Evolutionary conservation across 768 basidiomycete species (phyloP), one percentile per base, ranked within the genome.

Genomic region (Lactifluus subvellereus): DNA sequence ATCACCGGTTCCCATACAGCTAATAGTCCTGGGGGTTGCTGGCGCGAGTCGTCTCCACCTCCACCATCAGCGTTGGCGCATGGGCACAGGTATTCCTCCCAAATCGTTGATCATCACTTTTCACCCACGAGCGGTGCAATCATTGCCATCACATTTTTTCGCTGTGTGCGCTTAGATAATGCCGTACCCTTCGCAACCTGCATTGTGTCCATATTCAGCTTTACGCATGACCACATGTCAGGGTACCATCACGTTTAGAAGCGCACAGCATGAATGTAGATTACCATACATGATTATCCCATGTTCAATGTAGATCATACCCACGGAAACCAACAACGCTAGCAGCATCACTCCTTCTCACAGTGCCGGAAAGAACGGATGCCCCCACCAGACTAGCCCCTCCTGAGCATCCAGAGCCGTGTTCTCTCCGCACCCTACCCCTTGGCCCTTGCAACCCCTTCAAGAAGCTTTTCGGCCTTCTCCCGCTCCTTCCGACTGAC

Each of bases 401-500:
- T 14, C 59, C 61, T 60, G 68, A 60, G 32, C n/a, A 20, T 13
- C 51, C 47, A 50, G 40, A 49, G 35, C 55, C 22, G 62, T 33
- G 20, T 54, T 48, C 20, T 30, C 49, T 42, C 57, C 51, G 64
- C 56, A 51, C 59, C 40, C 74, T 67, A 62, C 52, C 54, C 65
- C 66, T 55, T 53, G 71, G 73, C 73, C 74, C 75, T 69, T 74
- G 76, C 77, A 76, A 74, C 67, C 84, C 79, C 66, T 83, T 81
- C 73, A 67, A 93, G 75, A 71, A 97, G 72, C 69, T 82, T 77
- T 74, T 82, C 79, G 64, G 89, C 91, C 79, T 95, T 97, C 66
- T 77, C 78, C 77, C 87, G 82, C 81, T 98, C 94, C 80, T 90
- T 91, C 71, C 81, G 83, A 73, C 82, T 82, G 70, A 96, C 84